Evolutionary conservation across 371 early-diverging fungal species (phyloP).

Genomic region (Mucor circinelloides): DNA sequence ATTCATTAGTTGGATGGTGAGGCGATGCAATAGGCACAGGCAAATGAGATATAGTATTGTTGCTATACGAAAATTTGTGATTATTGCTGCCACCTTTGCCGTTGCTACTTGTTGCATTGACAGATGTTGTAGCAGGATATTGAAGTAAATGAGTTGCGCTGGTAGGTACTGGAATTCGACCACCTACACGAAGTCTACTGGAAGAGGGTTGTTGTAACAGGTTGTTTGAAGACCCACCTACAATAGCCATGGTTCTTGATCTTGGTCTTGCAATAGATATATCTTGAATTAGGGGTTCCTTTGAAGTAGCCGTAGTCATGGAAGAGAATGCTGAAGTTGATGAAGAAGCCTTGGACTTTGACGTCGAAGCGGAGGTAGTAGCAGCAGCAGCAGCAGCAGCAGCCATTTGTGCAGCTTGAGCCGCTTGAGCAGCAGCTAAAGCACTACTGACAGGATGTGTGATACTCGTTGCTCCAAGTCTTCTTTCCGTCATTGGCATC

Average conservation of each 20-base stretch:
- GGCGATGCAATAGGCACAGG: constrained; percentile 20
- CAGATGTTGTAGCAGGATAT: not conserved
- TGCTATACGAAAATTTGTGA: not conserved
- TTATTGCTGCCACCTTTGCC: not conserved
- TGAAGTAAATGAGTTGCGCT: not conserved
- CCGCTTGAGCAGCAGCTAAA: not conserved
- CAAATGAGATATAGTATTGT: constrained; percentile 11
- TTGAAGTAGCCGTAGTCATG: not conserved
- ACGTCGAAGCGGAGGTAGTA: not conserved
- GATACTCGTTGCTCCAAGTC: constrained; percentile 1
- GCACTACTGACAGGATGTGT: constrained; percentile 8
- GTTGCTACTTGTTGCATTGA: not conserved
- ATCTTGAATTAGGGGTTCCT: not conserved
- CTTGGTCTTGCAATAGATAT: constrained; percentile 6
- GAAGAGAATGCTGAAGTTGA: not conserved
- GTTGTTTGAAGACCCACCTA: not conserved
- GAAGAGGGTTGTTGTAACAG: not conserved
- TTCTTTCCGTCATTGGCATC: not conserved
- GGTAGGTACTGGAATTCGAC: constrained; percentile 14
- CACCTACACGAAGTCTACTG: not conserved
- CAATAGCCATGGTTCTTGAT: constrained; percentile 20
- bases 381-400: not conserved
- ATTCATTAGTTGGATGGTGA: not conserved
- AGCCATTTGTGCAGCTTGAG: not conserved
- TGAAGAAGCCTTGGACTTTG: no score